Conservation (phyloP, 2,329 filamentous ascomycete species). For the Raffaelea albimanens region DNA sequence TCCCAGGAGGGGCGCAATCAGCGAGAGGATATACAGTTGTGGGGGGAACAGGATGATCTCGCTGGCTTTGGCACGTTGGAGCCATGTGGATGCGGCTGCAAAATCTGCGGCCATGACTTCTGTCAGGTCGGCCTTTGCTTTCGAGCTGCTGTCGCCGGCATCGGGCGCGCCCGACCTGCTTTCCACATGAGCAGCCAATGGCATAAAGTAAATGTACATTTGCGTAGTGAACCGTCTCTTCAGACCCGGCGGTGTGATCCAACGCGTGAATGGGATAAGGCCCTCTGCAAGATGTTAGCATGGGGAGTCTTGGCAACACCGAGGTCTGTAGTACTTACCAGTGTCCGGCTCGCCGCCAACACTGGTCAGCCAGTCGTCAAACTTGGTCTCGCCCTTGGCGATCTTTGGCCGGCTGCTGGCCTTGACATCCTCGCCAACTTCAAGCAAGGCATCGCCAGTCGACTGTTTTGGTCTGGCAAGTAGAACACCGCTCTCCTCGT, state of each 20-base stretch:
- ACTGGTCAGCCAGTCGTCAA: conserved; percentile 52
- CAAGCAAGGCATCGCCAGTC: conserved; percentile 36
- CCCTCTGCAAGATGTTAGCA: conserved; percentile 33
- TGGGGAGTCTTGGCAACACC: neutral
- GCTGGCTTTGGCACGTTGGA: conserved; percentile 50
- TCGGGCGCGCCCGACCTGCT: too few relatives aligned
- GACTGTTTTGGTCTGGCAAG: conserved; percentile 41
- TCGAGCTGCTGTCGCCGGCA: too few relatives aligned
- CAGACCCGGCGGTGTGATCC: conserved; percentile 71
- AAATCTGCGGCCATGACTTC: conserved; percentile 57
- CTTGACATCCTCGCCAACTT: conserved; percentile 48
- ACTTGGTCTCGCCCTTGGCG: conserved; percentile 56
- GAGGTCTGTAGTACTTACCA: conserved; percentile 32
- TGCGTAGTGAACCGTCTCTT: conserved; percentile 82
- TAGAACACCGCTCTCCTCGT: conserved; percentile 89
- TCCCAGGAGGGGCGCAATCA: conserved; percentile 47
- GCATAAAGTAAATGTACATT: conserved; percentile 93
- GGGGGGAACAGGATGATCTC: conserved; percentile 84
- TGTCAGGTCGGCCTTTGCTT: conserved; percentile 53
- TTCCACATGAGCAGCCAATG: conserved; percentile 32
- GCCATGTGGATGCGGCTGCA: conserved; percentile 59
- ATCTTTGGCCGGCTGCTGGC: conserved; percentile 59
- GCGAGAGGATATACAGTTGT: conserved; percentile 64
- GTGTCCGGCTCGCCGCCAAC: conserved; percentile 55
- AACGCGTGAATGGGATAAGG: conserved; percentile 77